Percentiles rank a stretch among this genome's conserved stretches.
Evolutionary conservation across 768 basidiomycete species (phyloP).

Genomic region (Udeniomyces megalosporus): DNA sequence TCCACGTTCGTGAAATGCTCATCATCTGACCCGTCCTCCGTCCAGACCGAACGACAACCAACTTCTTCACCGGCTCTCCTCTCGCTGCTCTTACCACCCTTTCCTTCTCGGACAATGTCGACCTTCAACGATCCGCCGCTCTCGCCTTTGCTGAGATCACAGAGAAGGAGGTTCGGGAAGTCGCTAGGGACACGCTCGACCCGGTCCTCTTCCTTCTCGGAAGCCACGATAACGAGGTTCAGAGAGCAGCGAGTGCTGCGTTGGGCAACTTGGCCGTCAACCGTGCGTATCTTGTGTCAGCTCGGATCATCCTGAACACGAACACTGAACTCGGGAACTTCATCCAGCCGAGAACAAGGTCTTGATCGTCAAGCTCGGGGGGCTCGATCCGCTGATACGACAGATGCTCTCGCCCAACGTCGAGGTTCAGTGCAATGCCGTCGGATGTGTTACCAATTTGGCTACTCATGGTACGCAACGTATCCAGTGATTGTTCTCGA

Average conservation of each 20-base stretch:
- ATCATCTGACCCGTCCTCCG: neutral
- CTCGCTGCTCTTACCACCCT: conserved; percentile 87
- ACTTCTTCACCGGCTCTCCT: conserved; percentile 91
- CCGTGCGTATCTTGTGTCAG: conserved; percentile 41
- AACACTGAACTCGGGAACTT: too few species aligned
- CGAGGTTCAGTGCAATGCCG: conserved; percentile 98
- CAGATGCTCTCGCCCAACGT: conserved; percentile 98
- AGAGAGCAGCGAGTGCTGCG: conserved; percentile 92
- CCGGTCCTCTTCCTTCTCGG: conserved; percentile 93
- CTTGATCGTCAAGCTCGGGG: conserved; percentile 92
- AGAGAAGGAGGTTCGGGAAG: conserved; percentile 95
- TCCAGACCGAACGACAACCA: conserved; percentile 91
- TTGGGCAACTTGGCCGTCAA: conserved; percentile 96
- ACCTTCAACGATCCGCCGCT: conserved; percentile 91
- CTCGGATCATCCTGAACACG: neutral
- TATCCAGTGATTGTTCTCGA: too few species aligned
- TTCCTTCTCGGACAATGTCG: conserved; percentile 96
- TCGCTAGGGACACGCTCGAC: conserved; percentile 91
- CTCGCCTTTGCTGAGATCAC: conserved; percentile 98
- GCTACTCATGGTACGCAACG: conserved; percentile 76
- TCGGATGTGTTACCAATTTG: conserved; percentile 95
- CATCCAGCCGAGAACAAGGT: conserved; percentile 87
- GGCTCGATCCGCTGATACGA: conserved; percentile 89
- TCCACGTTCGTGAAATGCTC: neutral
- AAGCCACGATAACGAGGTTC: conserved; percentile 96